phyloP scores from a whole-genome alignment of 1,284 basidiomycete genomes.

The Moesziomyces sp. region DNA sequence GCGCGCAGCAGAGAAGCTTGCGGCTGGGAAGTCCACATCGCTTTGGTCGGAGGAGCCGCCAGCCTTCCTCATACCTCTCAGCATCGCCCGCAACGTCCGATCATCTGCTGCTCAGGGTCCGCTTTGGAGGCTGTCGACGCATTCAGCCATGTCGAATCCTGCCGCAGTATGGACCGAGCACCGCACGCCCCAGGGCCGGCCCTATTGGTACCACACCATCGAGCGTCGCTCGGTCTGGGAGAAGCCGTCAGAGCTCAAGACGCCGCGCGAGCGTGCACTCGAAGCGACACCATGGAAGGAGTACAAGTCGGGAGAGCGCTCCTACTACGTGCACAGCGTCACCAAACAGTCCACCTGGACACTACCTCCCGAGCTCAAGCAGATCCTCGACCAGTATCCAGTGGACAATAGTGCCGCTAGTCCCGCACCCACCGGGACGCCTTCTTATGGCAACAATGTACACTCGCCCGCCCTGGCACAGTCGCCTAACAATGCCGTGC shows the following conservation, averaged over 20 bases:
- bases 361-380: conserved; percentile 60
- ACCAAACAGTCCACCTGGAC: conserved; percentile 66
- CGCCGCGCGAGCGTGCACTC: conserved; percentile 61
- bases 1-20: not conserved
- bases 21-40: not conserved
- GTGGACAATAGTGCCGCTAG: conserved; percentile 8
- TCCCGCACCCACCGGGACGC: conserved; percentile 6
- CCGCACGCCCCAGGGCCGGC: conserved; percentile 57
- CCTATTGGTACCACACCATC: conserved; percentile 63
- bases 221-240: conserved; percentile 66
- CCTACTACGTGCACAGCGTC: conserved; percentile 65
- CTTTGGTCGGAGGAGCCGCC: not conserved
- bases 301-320: conserved; percentile 64
- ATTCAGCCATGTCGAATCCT: conserved; percentile 22
- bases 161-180: conserved; percentile 55
- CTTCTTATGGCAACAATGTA: conserved; percentile 4
- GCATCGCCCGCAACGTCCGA: too few relatives aligned
- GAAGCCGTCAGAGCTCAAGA: conserved; percentile 65
- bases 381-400: conserved; percentile 54
- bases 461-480: conserved; percentile 15
- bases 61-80: not conserved
- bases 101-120: not conserved
- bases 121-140: not conserved
- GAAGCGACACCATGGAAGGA: conserved; percentile 65
- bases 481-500: conserved; percentile 6